phyloP scores from a whole-genome alignment of 1,139 yeast species.

The Ashbya aceris region DNA sequence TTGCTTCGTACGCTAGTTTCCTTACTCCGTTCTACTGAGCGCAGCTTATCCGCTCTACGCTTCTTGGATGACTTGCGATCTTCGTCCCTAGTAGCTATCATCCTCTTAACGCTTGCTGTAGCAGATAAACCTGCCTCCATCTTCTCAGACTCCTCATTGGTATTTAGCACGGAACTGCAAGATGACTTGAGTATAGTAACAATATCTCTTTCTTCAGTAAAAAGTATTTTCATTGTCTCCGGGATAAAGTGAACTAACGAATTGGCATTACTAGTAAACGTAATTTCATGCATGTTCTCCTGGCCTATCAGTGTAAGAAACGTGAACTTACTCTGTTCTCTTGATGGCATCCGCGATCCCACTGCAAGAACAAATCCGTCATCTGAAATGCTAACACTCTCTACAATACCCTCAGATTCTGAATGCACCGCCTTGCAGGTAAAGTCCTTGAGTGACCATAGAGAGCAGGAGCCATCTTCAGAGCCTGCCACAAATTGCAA shows the following conservation, averaged over 20 bases:
- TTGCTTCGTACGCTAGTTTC: background rate
- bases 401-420: slow-evolving; percentile 1
- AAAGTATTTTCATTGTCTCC: background rate
- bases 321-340: background rate
- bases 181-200: background rate
- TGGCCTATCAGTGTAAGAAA: background rate
- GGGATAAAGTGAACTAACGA: background rate
- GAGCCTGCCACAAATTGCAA: slow-evolving; percentile 48
- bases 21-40: background rate
- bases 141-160: background rate
- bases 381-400: slow-evolving; percentile 1
- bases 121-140: background rate
- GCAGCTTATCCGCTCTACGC: slow-evolving; percentile 1
- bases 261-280: background rate
- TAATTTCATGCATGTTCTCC: background rate
- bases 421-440: background rate
- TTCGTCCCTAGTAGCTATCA: slow-evolving; percentile 1
- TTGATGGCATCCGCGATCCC: background rate
- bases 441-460: slow-evolving; percentile 44
- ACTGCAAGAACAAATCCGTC: slow-evolving; percentile 2
- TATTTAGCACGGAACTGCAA: background rate
- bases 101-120: background rate
- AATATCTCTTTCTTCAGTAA: slow-evolving; percentile 1
- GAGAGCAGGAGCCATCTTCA: slow-evolving; percentile 60
- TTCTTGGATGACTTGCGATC: background rate